A percentile compares a stretch with the other conserved stretches of the same genome.
Conservation (phyloP, 805 yeast genomes). For the Wickerhamiella sorbophila region DNA sequence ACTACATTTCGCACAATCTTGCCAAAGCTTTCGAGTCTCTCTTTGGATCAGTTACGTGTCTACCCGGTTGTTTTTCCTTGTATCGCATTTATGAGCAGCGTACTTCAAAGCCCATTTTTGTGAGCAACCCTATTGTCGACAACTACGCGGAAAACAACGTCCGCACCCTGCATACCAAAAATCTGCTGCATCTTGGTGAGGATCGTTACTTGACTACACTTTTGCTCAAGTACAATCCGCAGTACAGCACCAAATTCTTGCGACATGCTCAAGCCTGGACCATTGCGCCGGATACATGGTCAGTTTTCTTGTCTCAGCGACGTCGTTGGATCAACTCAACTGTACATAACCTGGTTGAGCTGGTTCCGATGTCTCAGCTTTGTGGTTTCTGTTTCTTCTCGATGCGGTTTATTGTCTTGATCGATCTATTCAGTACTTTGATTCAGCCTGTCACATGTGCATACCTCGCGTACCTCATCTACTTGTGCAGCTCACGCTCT, state of each 20-base stretch:
- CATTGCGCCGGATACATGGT: constrained; percentile 43
- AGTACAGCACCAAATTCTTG: constrained; percentile 39
- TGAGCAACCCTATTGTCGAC: constrained; percentile 45
- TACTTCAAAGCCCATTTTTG: constrained; percentile 43
- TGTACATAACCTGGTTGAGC: constrained; percentile 46
- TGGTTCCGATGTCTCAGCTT: constrained; percentile 42
- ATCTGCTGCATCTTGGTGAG: constrained; percentile 46
- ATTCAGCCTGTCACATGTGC: constrained; percentile 48
- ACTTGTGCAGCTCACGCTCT: constrained; percentile 34
- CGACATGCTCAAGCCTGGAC: constrained; percentile 48
- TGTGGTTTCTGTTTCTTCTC: constrained; percentile 55
- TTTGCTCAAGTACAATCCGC: constrained; percentile 42
- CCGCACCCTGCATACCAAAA: constrained; percentile 45
- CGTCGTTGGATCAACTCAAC: constrained; percentile 59
- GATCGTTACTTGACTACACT: constrained; percentile 45
- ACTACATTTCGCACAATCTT: constrained; percentile 48
- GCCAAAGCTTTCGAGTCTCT: constrained; percentile 49
- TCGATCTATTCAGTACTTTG: constrained; percentile 45
- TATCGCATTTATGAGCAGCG: constrained; percentile 41
- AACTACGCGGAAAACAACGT: constrained; percentile 41
- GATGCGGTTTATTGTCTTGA: constrained; percentile 44
- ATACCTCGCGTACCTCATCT: constrained; percentile 35
- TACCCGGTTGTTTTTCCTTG: constrained; percentile 52
- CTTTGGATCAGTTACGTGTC: constrained; percentile 50
- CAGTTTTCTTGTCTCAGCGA: constrained; percentile 45